Conservation (phyloP, 345 rosid genomes). For the Aquilaria yunnanensis region DNA sequence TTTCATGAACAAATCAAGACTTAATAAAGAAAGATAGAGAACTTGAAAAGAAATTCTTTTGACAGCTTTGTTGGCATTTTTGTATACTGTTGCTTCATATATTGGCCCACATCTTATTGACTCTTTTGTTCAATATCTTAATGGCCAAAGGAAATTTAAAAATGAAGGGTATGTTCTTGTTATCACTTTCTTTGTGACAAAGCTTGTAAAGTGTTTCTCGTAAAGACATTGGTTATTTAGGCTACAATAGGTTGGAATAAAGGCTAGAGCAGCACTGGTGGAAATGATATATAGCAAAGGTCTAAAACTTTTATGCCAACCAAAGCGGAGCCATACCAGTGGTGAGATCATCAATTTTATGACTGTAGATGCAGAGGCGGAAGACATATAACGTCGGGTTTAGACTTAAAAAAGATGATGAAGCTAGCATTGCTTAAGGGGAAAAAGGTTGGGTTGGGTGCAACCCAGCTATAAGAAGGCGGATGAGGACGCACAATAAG, state of each 20-base stretch:
- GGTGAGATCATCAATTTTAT: slow-evolving; percentile 66
- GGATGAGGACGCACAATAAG: too few relatives aligned
- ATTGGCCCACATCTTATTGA: slow-evolving; percentile 40
- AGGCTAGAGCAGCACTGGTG: slow-evolving; percentile 36
- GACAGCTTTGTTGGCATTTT: slow-evolving; percentile 22
- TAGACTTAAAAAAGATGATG: too few relatives aligned
- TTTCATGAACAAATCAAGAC: too few relatives aligned
- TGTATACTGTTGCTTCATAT: slow-evolving; percentile 25
- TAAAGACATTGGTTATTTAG: slow-evolving; percentile 47
- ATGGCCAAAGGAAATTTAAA: slow-evolving; percentile 21
- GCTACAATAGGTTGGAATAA: slow-evolving; percentile 31
- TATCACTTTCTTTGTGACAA: slow-evolving; percentile 35
- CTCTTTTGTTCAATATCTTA: slow-evolving; percentile 45
- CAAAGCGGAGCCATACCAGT: slow-evolving; percentile 44
- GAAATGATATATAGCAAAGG: slow-evolving; percentile 52
- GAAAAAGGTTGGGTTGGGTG: too few relatives aligned
- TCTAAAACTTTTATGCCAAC: slow-evolving; percentile 38
- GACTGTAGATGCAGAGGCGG: slow-evolving; percentile 51
- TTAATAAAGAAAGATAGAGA: too few relatives aligned
- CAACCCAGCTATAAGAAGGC: too few relatives aligned
- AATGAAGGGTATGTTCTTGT: slow-evolving; percentile 44
- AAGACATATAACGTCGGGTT: too few relatives aligned
- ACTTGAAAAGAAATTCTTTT: slow-evolving; percentile 27
- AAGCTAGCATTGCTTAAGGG: too few relatives aligned
- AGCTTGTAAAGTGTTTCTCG: slow-evolving; percentile 47